Evolutionary conservation across 148 eudicot species (phyloP).

Genomic region (Selenicereus undatus): DNA sequence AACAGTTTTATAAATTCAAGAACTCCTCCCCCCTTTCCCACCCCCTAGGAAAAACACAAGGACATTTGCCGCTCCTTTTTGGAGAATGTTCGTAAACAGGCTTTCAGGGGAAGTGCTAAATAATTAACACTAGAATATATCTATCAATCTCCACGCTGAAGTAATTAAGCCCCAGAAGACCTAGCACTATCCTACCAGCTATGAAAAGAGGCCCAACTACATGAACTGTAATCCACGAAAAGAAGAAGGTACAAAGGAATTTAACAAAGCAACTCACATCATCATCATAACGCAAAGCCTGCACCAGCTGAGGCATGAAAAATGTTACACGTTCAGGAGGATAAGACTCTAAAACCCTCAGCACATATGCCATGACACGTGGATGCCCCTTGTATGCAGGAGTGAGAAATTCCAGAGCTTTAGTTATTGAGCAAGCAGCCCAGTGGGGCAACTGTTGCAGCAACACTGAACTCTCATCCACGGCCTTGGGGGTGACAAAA

Average conservation of each 20-base stretch:
- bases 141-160: neutral
- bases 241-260: neutral
- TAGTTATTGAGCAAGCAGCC: conserved; percentile 97
- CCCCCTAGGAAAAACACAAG: neutral
- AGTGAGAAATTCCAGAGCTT: conserved; percentile 83
- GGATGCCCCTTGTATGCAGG: conserved; percentile 94
- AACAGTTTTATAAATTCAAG: neutral
- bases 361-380: conserved; percentile 93
- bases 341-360: conserved; percentile 92
- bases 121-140: neutral
- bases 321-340: conserved; percentile 91
- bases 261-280: conserved; percentile 50
- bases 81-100: neutral
- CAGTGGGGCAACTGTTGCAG: conserved; percentile 97
- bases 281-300: conserved; percentile 89
- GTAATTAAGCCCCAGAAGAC: neutral
- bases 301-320: conserved; percentile 99
- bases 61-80: neutral
- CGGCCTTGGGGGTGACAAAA: conserved; percentile 94
- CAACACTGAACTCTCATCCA: conserved; percentile 84
- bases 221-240: neutral
- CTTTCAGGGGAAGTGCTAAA: neutral
- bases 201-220: neutral
- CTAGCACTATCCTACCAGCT: neutral
- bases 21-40: neutral